Percentiles rank a stretch among this genome's conserved stretches.
These are phyloP conservation scores for Trypanosoma mega DNA, from an alignment of 208 protist genomes.

Conservation along the genomic window DNA sequence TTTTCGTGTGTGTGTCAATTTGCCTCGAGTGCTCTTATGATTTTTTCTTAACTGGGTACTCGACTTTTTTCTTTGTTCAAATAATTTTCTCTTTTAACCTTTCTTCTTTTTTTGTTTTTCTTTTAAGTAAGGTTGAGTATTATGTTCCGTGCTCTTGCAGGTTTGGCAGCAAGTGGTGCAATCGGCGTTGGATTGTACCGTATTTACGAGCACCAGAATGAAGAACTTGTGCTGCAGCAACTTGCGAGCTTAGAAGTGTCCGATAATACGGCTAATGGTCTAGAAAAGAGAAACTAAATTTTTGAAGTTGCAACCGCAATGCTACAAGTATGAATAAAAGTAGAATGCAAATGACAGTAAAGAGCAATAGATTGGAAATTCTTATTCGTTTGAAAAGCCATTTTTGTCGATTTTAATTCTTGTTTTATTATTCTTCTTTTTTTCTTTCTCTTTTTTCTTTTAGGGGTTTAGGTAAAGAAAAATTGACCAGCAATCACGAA, in stretches of 20 bases:
- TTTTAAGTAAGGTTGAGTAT: neutral
- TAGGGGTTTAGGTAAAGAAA: neutral
- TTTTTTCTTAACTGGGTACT: neutral
- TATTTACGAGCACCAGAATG: slow-evolving; percentile 29
- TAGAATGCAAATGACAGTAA: no score
- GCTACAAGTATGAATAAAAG: slow-evolving; percentile 1
- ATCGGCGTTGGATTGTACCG: slow-evolving; percentile 31
- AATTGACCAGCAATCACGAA: neutral
- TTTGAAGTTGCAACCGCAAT: neutral
- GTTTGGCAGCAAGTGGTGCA: slow-evolving; percentile 15
- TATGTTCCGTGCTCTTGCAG: slow-evolving; percentile 36
- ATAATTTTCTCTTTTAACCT: neutral
- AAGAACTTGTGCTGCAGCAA: slow-evolving; percentile 29
- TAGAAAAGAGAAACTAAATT: neutral
- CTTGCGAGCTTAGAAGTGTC: slow-evolving; percentile 11
- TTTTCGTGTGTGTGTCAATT: neutral
- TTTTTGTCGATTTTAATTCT: no score
- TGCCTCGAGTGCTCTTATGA: neutral
- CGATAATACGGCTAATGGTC: neutral
- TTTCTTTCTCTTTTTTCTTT: slow-evolving; percentile 18
- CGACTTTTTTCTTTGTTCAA: slow-evolving; percentile 8
- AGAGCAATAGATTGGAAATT: no score
- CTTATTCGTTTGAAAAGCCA: no score
- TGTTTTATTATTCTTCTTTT: slow-evolving; percentile 3
- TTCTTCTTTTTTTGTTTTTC: slow-evolving; percentile 1